Evolutionary conservation across 148 eudicot genomes (phyloP), one percentile per base, ranked within the genome.

Genomic region (Chenopodium quinoa): DNA sequence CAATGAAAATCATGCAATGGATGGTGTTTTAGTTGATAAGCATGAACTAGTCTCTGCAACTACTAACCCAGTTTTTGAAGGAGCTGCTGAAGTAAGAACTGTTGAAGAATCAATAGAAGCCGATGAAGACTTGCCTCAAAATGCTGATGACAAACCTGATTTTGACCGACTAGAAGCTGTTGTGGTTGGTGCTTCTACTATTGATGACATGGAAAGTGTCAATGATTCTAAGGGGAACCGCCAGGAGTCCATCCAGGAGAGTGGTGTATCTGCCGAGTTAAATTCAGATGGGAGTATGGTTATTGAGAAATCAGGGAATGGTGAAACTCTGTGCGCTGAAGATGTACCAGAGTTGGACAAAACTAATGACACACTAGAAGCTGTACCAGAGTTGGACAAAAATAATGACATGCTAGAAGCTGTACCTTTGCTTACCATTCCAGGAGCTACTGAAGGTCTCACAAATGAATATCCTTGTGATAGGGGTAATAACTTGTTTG

Each of bases 401-500:
- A 73, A 44, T 75, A 70, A 71, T 37, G 83, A 70, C 19, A 78
- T 78, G 54, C 66, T 48, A 34, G 88, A 82, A 72, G 79, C 29
- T 75, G 80, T 52, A 52, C 27, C 65, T 13, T 76, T 81, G 73
- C 77, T 62, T 50, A 71, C 50, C 72, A 66, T 44, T 76, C 19
- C n/a, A 27, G 54, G 47, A 80, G 78, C 72, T 80, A 52, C 58
- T 4, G 84, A 89, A 52, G 77, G 25, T 60, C 84, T 79, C 47
- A 80, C 75, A 31, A 75, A 44, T n/a, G 88, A 69, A 29, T 34
- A 6, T 2, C 63, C 34, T 73, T 50, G 31, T 71, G 82, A 85
- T 40, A n/a, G 27, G 27, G 81, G 71, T 46, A 71, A 83, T 46
- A 71, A 84, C 74, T 23, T 75, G 22, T 92, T 92, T 77, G 97